Evolutionary conservation across 345 rosid genomes (phyloP).

Genomic region (Ricinus communis): DNA sequence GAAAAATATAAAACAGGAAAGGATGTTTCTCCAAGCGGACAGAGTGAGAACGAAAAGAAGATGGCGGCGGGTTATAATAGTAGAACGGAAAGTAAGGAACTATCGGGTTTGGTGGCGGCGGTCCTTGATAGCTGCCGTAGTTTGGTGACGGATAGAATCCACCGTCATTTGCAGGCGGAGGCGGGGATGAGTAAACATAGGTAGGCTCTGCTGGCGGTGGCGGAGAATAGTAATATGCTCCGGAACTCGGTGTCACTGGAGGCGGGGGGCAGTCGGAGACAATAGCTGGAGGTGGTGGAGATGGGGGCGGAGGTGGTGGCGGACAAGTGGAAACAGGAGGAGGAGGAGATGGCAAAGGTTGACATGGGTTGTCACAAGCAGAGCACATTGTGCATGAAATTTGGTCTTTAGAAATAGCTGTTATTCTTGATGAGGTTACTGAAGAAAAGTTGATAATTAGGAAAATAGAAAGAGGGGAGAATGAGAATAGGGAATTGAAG

Average conservation of each 20-base stretch:
- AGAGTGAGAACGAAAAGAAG: conserved; percentile 3
- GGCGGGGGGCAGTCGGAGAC: conserved; percentile 32
- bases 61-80: conserved; percentile 26
- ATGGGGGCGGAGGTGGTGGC: conserved; percentile 35
- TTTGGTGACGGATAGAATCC: conserved; percentile 18
- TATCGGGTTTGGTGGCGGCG: conserved; percentile 32
- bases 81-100: conserved; percentile 29
- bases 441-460: conserved; percentile 2
- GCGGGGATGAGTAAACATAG: conserved; percentile 19
- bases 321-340: conserved; percentile 22
- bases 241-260: conserved; percentile 13
- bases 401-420: conserved; percentile 31
- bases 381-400: conserved; percentile 37
- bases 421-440: neutral
- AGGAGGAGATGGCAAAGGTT: conserved; percentile 31
- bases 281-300: conserved; percentile 22
- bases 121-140: conserved; percentile 18
- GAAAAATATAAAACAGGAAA: neutral
- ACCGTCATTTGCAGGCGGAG: conserved; percentile 21
- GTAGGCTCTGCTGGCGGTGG: conserved; percentile 14
- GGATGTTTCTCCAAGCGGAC: conserved; percentile 2
- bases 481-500: neutral
- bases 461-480: neutral
- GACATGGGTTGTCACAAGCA: conserved; percentile 39
- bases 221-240: conserved; percentile 8